phyloP scores from a whole-genome alignment of 1,139 yeast genomes.

The Saccharomyces hybrid region DNA sequence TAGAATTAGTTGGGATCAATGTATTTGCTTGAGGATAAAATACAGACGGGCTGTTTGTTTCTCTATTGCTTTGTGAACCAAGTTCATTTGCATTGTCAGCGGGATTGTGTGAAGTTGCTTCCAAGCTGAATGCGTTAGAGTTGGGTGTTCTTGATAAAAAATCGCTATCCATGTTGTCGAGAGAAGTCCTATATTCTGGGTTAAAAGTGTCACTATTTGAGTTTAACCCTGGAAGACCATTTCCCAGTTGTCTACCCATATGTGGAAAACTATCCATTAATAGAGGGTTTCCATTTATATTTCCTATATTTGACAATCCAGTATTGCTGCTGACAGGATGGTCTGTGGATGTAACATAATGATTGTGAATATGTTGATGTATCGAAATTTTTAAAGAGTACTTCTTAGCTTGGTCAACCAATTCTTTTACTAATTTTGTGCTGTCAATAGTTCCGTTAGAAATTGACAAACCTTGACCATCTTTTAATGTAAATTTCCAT shows the following conservation, averaged over 20 bases:
- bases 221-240: conserved; percentile 2
- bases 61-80: conserved; percentile 4
- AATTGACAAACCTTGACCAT: conserved; percentile 32
- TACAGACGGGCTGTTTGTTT: background rate
- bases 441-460: conserved; percentile 44
- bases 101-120: conserved; percentile 9
- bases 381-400: conserved; percentile 57
- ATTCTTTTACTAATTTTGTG: conserved; percentile 46
- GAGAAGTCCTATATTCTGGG: conserved; percentile 4
- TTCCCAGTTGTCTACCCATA: background rate
- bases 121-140: conserved; percentile 19
- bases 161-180: conserved; percentile 12
- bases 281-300: conserved; percentile 2
- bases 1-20: background rate
- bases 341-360: conserved; percentile 35
- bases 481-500: conserved; percentile 36
- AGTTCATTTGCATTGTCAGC: conserved; percentile 3
- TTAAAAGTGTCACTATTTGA: conserved; percentile 5
- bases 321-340: conserved; percentile 4
- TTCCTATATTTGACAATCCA: conserved; percentile 4
- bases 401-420: conserved; percentile 55
- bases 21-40: background rate
- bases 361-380: conserved; percentile 67
- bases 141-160: conserved; percentile 21
- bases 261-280: conserved; percentile 4